Evolutionary conservation across 164 flowering plant species (phyloP).

Genomic region (Cinnamomum micranthum): DNA sequence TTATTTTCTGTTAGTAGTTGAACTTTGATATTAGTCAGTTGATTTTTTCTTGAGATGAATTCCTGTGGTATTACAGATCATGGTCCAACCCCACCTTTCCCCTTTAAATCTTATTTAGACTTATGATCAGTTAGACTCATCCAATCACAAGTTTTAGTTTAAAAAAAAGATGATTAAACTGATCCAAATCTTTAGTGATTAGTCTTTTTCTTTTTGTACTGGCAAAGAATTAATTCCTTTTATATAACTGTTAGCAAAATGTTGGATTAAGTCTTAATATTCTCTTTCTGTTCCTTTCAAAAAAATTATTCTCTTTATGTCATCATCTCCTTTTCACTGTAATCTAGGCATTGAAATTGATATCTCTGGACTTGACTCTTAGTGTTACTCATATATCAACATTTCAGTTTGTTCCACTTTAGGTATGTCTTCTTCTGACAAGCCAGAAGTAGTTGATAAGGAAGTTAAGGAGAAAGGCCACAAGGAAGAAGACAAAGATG

Average conservation of each 20-base stretch:
- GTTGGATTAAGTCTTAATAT: not conserved
- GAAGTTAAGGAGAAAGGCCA: slow-evolving; percentile 28
- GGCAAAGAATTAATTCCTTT: not conserved
- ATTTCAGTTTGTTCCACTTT: not conserved
- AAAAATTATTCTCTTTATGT: not conserved
- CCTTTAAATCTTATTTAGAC: no score
- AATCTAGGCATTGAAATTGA: not conserved
- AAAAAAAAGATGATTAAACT: no score
- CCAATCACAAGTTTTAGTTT: no score
- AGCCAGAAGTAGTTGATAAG: slow-evolving; percentile 11
- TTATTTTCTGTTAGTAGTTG: no score
- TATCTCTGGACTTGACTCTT: not conserved
- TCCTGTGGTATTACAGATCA: no score
- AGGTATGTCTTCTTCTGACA: slow-evolving; percentile 12
- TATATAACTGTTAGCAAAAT: not conserved
- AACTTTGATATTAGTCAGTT: no score
- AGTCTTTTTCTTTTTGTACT: not conserved
- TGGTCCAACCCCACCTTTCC: no score
- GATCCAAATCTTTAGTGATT: no score
- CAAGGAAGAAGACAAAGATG: slow-evolving; percentile 34
- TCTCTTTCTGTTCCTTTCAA: not conserved
- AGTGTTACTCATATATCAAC: not conserved
- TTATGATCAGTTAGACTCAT: no score
- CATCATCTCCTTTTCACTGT: not conserved
- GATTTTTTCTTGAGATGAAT: no score